phyloP scores from a whole-genome alignment of 164 flowering plant species.

The Stephania yunnanensis region DNA sequence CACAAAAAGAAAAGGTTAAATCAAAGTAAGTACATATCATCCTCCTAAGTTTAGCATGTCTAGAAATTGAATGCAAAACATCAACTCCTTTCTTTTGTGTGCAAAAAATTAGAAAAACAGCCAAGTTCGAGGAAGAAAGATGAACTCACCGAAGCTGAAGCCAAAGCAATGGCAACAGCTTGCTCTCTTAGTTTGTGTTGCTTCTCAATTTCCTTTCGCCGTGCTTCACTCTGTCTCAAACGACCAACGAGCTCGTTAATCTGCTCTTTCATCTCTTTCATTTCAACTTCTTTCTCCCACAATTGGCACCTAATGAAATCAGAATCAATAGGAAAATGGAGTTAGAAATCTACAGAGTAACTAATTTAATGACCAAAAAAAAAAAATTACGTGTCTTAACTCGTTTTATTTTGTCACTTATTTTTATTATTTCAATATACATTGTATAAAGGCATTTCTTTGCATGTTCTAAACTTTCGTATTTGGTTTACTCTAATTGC shows the following conservation, averaged over 20 bases:
- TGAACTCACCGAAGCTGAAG: constrained; percentile 61
- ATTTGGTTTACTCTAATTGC: neutral
- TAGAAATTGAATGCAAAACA: neutral
- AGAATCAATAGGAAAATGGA: neutral
- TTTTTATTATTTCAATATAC: neutral
- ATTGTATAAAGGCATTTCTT: too few species aligned
- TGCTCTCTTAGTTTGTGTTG: constrained; percentile 89
- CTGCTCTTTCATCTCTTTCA: constrained; percentile 87
- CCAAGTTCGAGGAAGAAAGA: neutral
- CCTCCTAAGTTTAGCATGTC: neutral
- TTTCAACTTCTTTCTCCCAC: constrained; percentile 82
- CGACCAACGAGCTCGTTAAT: constrained; percentile 77
- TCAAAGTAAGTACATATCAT: neutral
- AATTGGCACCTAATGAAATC: constrained; percentile 54
- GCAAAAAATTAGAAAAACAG: neutral
- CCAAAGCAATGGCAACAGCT: constrained; percentile 61
- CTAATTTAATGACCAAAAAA: neutral
- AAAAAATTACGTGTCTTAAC: neutral
- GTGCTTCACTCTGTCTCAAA: constrained; percentile 71
- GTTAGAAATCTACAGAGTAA: neutral
- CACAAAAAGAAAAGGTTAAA: neutral
- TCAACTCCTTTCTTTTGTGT: neutral
- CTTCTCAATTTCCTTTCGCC: constrained; percentile 83
- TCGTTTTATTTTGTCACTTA: neutral
- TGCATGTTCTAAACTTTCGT: too few species aligned